Conservation (phyloP, 2,329 filamentous ascomycete genomes). For the Phialophora verrucosa region DNA sequence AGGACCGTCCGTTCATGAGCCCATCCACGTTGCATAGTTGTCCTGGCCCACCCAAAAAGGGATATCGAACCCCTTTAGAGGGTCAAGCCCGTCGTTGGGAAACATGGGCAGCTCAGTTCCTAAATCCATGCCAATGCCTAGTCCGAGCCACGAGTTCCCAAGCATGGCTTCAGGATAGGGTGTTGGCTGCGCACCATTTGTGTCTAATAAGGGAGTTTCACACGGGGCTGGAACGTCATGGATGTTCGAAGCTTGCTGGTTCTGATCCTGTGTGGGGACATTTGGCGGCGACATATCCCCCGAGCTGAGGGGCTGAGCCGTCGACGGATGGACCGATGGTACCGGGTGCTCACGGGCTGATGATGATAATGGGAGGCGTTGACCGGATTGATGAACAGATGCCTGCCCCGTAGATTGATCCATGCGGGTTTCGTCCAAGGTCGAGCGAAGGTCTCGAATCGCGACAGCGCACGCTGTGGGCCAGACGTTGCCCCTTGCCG, state of each 20-base stretch:
- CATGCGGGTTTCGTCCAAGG: constrained; percentile 42
- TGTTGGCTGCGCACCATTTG: background rate
- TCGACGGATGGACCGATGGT: background rate
- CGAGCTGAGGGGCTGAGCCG: background rate
- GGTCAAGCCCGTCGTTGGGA: constrained; percentile 18
- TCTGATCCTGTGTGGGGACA: background rate
- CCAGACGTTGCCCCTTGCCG: constrained; percentile 46
- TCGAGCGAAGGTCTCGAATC: constrained; percentile 36
- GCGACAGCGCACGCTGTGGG: constrained; percentile 49
- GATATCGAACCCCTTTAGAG: constrained; percentile 29
- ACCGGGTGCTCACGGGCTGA: background rate
- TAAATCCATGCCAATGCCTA: constrained; percentile 19
- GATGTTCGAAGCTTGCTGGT: background rate
- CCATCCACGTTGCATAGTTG: constrained; percentile 26
- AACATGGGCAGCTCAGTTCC: constrained; percentile 18
- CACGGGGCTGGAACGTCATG: background rate
- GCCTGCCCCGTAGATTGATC: constrained; percentile 34
- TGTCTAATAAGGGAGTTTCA: background rate
- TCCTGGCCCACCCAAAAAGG: constrained; percentile 28
- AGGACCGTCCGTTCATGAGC: background rate
- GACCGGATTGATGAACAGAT: background rate
- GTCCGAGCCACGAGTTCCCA: constrained; percentile 12
- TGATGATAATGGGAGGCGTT: background rate
- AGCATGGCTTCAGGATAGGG: constrained; percentile 10
- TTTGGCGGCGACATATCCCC: background rate